These are phyloP conservation scores for Vitis amurensis DNA, from an alignment of 164 flowering plant genomes.

Conservation along the genomic window DNA sequence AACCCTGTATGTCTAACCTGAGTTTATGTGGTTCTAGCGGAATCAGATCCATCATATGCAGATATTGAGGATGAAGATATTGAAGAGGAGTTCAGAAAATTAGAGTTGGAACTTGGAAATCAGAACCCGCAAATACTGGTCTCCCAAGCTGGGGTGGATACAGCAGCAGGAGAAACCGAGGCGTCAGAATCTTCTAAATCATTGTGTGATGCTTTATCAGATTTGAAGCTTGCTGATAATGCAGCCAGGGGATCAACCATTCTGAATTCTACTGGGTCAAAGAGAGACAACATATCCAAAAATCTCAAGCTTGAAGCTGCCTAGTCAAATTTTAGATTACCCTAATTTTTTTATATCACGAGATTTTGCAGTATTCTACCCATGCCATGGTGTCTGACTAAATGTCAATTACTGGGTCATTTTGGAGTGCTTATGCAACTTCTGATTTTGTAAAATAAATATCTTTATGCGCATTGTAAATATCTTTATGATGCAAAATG, in stretches of 20 bases:
- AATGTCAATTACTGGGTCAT: not conserved
- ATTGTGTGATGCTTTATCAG: slow-evolving; percentile 29
- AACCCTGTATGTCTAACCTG: not conserved
- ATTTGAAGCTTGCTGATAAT: slow-evolving; percentile 35
- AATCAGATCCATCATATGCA: slow-evolving; percentile 29
- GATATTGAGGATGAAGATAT: slow-evolving; percentile 66
- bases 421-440: not conserved
- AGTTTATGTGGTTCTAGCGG: slow-evolving; percentile 26
- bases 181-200: slow-evolving; percentile 22
- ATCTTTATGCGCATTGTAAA: not conserved
- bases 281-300: slow-evolving; percentile 23
- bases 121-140: slow-evolving; percentile 15
- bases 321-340: slow-evolving; percentile 10
- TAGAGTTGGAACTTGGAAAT: slow-evolving; percentile 55
- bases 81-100: slow-evolving; percentile 69
- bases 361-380: not conserved
- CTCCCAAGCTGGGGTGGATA: slow-evolving; percentile 14
- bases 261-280: slow-evolving; percentile 13
- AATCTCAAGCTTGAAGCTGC: slow-evolving; percentile 44
- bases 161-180: slow-evolving; percentile 12
- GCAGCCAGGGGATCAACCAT: slow-evolving; percentile 8
- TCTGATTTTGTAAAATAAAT: not conserved
- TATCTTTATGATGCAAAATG: slow-evolving; percentile 39
- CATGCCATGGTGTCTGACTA: not conserved
- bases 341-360: not conserved